Conservation (phyloP, 108 stramenopile species). For the Cyclotella kingstonii region DNA sequence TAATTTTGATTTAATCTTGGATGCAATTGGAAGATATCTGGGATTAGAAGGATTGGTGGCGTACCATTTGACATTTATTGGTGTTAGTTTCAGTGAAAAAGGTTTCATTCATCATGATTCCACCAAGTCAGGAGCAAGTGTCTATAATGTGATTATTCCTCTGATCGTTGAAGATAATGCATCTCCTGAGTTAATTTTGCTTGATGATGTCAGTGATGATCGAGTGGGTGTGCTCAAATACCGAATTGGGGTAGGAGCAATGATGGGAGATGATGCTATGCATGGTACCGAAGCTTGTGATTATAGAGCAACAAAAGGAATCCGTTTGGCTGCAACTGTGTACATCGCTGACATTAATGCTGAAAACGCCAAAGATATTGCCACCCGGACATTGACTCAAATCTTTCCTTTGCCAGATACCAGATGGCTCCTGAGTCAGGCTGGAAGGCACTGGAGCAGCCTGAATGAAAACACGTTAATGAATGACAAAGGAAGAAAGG, state of each 20-base stretch:
- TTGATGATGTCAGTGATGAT: slow-evolving; percentile 20
- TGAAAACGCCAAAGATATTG: slow-evolving; percentile 40
- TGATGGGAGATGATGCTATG: slow-evolving; percentile 62
- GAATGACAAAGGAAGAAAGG: slow-evolving; percentile 47
- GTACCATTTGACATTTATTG: slow-evolving; percentile 51
- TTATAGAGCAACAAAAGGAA: slow-evolving; percentile 56
- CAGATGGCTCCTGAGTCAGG: slow-evolving; percentile 31
- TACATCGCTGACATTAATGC: slow-evolving; percentile 68
- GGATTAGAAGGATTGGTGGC: slow-evolving; percentile 40
- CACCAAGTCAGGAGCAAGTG: slow-evolving; percentile 19
- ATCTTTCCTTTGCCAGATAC: slow-evolving; percentile 40
- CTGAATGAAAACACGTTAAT: slow-evolving; percentile 24
- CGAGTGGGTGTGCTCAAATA: slow-evolving; percentile 37
- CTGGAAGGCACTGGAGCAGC: slow-evolving; percentile 39
- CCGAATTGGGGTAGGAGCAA: slow-evolving; percentile 42
- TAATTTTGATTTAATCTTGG: slow-evolving; percentile 53
- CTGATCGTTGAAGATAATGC: slow-evolving; percentile 47
- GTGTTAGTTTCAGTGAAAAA: slow-evolving; percentile 33
- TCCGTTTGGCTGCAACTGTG: slow-evolving; percentile 59
- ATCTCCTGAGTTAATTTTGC: slow-evolving; percentile 33
- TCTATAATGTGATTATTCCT: slow-evolving; percentile 55
- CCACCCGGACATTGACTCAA: slow-evolving; percentile 32
- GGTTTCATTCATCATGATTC: slow-evolving; percentile 46
- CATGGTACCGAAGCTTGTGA: slow-evolving; percentile 68
- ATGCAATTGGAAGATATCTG: slow-evolving; percentile 48